Conservation (phyloP, 441 rosid species). For the Capsella rubella region DNA sequence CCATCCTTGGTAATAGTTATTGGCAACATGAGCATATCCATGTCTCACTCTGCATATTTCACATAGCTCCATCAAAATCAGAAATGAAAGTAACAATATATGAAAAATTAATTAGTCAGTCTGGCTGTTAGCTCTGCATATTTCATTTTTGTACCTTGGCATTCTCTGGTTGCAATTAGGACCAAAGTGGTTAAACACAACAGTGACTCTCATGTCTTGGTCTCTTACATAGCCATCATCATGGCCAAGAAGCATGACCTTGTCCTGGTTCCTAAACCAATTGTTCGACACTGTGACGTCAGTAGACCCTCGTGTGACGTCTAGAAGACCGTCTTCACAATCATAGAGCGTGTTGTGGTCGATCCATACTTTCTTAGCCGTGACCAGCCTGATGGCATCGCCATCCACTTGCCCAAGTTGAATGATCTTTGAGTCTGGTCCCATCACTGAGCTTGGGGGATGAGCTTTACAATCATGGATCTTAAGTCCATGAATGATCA, state of each 20-base stretch:
- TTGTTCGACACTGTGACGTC: slow-evolving; percentile 76
- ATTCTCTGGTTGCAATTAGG: slow-evolving; percentile 89
- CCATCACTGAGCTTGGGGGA: slow-evolving; percentile 62
- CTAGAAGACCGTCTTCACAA: slow-evolving; percentile 80
- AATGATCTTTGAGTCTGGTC: slow-evolving; percentile 53
- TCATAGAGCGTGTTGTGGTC: slow-evolving; percentile 78
- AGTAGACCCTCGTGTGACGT: slow-evolving; percentile 75
- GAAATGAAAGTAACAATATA: background rate
- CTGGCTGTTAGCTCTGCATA: background rate
- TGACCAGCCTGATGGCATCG: slow-evolving; percentile 72
- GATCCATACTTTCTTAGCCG: slow-evolving; percentile 73
- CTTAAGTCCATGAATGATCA: slow-evolving; percentile 73
- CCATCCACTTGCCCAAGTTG: slow-evolving; percentile 64
- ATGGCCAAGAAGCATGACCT: slow-evolving; percentile 89
- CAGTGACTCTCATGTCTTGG: slow-evolving; percentile 75
- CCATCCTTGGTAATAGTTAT: slow-evolving; percentile 87
- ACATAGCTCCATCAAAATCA: slow-evolving; percentile 12
- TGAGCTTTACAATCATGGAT: slow-evolving; percentile 71
- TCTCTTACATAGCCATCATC: slow-evolving; percentile 69
- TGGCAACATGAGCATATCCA: slow-evolving; percentile 80
- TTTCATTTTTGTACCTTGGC: slow-evolving; percentile 60
- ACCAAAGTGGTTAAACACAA: slow-evolving; percentile 82
- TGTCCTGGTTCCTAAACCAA: slow-evolving; percentile 85
- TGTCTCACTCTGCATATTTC: slow-evolving; percentile 58
- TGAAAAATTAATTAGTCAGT: background rate